Conservation (phyloP, 116 monocot genomes). For the Zostera marina region DNA sequence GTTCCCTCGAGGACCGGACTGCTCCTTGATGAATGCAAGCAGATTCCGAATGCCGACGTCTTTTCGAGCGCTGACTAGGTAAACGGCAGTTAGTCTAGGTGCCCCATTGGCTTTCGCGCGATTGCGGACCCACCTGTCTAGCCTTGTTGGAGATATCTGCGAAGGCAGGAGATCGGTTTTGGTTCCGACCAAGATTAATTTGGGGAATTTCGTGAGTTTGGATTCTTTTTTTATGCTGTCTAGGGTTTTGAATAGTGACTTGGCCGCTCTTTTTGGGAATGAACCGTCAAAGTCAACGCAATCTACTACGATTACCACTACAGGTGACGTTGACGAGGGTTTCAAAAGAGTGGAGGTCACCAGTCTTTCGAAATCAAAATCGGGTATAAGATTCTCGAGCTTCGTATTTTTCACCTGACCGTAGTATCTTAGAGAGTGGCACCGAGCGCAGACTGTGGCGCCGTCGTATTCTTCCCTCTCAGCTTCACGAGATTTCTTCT, state of each 20-base stretch:
- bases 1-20: conserved; percentile 76
- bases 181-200: conserved; percentile 65
- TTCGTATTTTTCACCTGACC: conserved; percentile 76
- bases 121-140: conserved; percentile 80
- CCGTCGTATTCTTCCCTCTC: conserved; percentile 19
- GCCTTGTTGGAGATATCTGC: conserved; percentile 67
- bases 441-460: conserved; percentile 58
- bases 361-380: conserved; percentile 89
- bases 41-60: conserved; percentile 82
- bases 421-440: conserved; percentile 85
- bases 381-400: conserved; percentile 83
- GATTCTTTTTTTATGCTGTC: conserved; percentile 27
- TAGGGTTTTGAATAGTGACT: conserved; percentile 80
- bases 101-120: conserved; percentile 71
- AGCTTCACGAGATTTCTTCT: conserved; percentile 36
- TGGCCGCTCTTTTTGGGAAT: conserved; percentile 79
- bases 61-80: conserved; percentile 63
- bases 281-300: conserved; percentile 89
- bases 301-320: conserved; percentile 84
- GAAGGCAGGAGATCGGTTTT: conserved; percentile 87
- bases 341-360: conserved; percentile 54
- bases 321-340: conserved; percentile 34
- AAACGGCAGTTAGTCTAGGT: conserved; percentile 70
- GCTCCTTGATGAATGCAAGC: conserved; percentile 59
- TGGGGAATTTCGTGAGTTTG: conserved; percentile 45